Evolutionary conservation across 192 early-diverging fungal genomes (phyloP).

Genomic region (Coemansia sp.): DNA sequence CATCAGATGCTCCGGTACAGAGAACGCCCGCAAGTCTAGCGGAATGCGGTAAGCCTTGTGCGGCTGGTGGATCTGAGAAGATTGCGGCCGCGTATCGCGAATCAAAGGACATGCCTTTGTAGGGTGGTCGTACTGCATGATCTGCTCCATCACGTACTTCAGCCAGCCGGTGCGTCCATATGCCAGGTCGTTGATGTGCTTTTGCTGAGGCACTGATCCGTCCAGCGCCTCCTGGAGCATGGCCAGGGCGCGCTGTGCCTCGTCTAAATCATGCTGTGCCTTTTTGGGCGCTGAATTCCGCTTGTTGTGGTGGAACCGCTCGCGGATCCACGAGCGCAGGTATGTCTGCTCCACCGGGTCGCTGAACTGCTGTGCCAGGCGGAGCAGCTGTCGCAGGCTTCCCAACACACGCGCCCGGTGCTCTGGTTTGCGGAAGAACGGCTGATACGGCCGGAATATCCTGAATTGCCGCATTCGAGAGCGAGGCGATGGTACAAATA

Average conservation of each 20-base stretch:
- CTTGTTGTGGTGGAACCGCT: constrained; percentile 46
- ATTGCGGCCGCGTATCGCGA: constrained; percentile 32
- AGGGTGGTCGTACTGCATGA: constrained; percentile 35
- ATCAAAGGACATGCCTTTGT: constrained; percentile 28
- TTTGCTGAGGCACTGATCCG: constrained; percentile 9
- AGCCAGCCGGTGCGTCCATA: constrained; percentile 44
- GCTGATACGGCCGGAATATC: constrained; percentile 31
- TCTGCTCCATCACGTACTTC: constrained; percentile 19
- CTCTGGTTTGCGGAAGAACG: constrained; percentile 30
- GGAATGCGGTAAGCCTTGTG: constrained; percentile 42
- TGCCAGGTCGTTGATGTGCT: constrained; percentile 37
- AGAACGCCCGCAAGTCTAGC: constrained; percentile 28
- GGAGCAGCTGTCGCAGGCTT: constrained; percentile 30
- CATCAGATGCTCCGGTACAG: constrained; percentile 21
- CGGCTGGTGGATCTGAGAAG: constrained; percentile 29
- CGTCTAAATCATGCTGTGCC: constrained; percentile 17
- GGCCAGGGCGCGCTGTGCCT: constrained; percentile 18
- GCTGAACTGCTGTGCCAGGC: constrained; percentile 13
- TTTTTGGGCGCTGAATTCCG: constrained; percentile 25
- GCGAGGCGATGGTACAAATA: too few species aligned
- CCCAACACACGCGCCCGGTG: constrained; percentile 14
- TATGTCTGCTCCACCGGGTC: constrained; percentile 42
- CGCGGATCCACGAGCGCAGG: constrained; percentile 47
- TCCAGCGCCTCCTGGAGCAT: constrained; percentile 16
- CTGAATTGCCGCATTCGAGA: too few species aligned